Base-by-base conservation (phyloP, 75 land plant genomes). In the Pinus albicaulis region DNA sequence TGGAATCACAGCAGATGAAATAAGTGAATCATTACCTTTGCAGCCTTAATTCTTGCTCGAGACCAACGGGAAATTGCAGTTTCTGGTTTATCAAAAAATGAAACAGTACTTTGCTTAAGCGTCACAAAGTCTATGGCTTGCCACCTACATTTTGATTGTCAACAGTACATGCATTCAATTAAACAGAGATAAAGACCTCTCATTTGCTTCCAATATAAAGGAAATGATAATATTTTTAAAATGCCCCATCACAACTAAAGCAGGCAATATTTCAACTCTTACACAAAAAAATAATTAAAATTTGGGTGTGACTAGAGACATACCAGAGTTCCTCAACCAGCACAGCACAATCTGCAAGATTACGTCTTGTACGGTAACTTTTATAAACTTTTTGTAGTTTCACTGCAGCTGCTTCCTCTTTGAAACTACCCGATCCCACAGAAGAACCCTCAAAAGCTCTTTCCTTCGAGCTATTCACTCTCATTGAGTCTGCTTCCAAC, bases 291-390 rank as follows among this genome's bases (percentile, higher is more conserved):
- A 14, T 10, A 13, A 13, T 19, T 48, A 56, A 15, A 63, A 41
- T 22, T 28, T 25, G 75, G 5, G 56, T 59, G 55, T 1, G 57
- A 10, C 53, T 12, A 16, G 38, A 60, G 23, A 80, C 85, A 14
- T 24, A 90, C 93, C 94, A 92, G 10, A 89, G 81, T 75, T 92
- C 90, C 77, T 93, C 89, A 63, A 85, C 79, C 66, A 89, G 82
- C 52, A 93, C 96, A 11, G 98, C 98, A 77, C 94, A 90, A 90
- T 93, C 97, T 38, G 97, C 98, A 71, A 93, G 88, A 72, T 86
- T 86, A 57, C 98, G 81, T 70, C 98, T 68, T 17, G 98, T 90
- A 62, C 97, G 76, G 76, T 95, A 93, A 68, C 98, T 92, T 74
- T 93, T 93, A 78, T 93, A 95, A 19, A 87, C 77, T 76, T 91